Evolutionary conservation across 371 early-diverging fungal genomes (phyloP), one percentile per base, ranked within the genome.

Genomic region (Syncephalastrum contaminatum): DNA sequence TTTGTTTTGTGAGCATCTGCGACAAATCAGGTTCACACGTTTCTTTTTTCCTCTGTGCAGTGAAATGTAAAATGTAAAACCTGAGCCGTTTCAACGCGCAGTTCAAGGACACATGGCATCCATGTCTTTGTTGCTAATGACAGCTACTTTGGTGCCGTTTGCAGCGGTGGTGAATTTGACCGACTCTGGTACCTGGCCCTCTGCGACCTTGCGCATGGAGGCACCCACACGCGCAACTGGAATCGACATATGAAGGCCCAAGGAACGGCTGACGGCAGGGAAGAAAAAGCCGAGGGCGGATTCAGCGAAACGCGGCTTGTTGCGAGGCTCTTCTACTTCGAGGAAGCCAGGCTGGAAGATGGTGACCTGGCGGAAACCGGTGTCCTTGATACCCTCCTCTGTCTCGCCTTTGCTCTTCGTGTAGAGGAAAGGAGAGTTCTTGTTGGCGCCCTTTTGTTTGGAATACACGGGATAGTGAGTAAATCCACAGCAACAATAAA

Each of bases 331-430:
- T 10, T 76, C 81, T 0, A 66, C 48, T 49, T 83, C 66, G 41
- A 91, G 67, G 67, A 64, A 64, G 1, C 71, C 85, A 13, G 92
- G 92, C 2, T 69, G 78, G 56, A 88, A 81, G 48, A 91, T 83
- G 7, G 83, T 78, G 4, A 85, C 80, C 12, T 75, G 75, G 41
- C 77, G 67, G 54, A 92, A 91, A 2, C 87, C 88, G 54, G 83
- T 58, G 49, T 76, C 69, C 44, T 60, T 66, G 16, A 92, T 56
- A 14, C 75, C 80, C 25, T 79, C 66, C 54, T 92, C 91, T 1
- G 87, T 88, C 69, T 91, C 74, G 27, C 92, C 92, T 64, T 94
- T 94, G 19, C 84, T 79, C 54, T 80, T 80, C 18, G 73, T 62
- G 59, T 93, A 94, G 24, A 91, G 64, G 30, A 91, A 83, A 22